Evolutionary conservation across 495 filamentous ascomycete species (phyloP), one percentile per base, ranked within the genome.

Genomic region (Penicillium lagena): DNA sequence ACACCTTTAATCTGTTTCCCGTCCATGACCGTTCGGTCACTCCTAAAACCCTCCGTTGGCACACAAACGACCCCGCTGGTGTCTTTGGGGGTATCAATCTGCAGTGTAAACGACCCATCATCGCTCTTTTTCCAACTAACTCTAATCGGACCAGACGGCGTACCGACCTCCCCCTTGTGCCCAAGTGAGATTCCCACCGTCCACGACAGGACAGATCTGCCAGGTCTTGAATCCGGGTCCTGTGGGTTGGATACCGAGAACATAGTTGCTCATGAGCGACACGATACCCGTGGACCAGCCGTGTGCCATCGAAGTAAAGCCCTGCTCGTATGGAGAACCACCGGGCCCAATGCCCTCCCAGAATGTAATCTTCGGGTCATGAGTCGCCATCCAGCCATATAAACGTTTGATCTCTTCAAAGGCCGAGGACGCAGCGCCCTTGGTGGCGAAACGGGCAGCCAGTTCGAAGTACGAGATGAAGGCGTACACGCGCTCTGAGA

Each of bases 401-500:
- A 71, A 50, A 13, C 66, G 54, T 28, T 62, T 52, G 12, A 75
- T 60, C 50, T 68, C 58, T 42, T 71, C 64, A 12, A 68, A 42
- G 1, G 70, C 71, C 4, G 60, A 60, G 8, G 42, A 57, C 7
- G 56, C 52, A 7, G 50, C 39, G 7, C 62, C 60, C 12, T 47
- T 35, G 10, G 40, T 49, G 11, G 52, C 54, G 49, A 75, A 73
- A 29, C 72, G 62, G 14, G 70, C 70, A 22, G 63, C 60, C 32
- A 65, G 57, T 49, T 75, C 72, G 44, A 75, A 73, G 46, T 72
- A 73, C 11, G 72, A 72, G n/a, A 68, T 66, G 40, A 75, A 73
- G 10, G 72, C 59, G 46, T 73, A 75, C n/a, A 75, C 72, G 7
- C 69, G 62, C 11, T 66, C 36, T 1, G 61, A 62, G 48, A 60